Conservation (phyloP, 768 basidiomycete genomes). For the Pisolithus sp. region DNA sequence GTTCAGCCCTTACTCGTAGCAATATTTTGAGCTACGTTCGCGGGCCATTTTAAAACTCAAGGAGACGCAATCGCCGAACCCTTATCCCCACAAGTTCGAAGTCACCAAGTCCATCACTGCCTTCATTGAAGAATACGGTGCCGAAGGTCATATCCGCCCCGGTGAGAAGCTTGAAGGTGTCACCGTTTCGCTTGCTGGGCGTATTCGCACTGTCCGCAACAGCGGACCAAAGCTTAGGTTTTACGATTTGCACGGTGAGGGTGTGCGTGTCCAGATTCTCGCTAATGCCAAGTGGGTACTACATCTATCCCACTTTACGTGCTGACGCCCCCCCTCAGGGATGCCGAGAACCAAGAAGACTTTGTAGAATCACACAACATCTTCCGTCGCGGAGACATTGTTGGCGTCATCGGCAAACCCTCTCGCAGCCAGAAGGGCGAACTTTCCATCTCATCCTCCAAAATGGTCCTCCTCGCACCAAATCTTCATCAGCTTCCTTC, state of each 20-base stretch:
- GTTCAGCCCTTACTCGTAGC: constrained; percentile 39
- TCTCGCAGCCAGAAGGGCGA: constrained; percentile 95
- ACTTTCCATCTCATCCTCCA: constrained; percentile 77
- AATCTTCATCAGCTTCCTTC: constrained; percentile 96
- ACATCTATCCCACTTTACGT: neutral
- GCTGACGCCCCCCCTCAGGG: constrained; percentile 33
- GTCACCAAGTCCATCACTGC: constrained; percentile 68
- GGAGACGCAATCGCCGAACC: constrained; percentile 79
- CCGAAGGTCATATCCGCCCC: constrained; percentile 60
- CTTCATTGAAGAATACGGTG: constrained; percentile 71
- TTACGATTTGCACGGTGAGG: constrained; percentile 92
- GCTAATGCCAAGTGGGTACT: constrained; percentile 72
- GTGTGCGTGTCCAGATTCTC: constrained; percentile 91
- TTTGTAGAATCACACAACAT: constrained; percentile 74
- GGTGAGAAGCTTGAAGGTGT: constrained; percentile 59
- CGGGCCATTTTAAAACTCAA: constrained; percentile 83
- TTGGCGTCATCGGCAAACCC: constrained; percentile 85
- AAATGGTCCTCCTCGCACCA: constrained; percentile 86
- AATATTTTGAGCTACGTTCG: constrained; percentile 94
- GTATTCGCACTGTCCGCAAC: constrained; percentile 85
- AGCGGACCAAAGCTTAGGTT: constrained; percentile 82
- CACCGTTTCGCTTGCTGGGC: constrained; percentile 72
- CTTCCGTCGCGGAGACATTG: constrained; percentile 94
- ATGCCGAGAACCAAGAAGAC: constrained; percentile 52
- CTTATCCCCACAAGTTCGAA: constrained; percentile 99